phyloP scores from a whole-genome alignment of 1,284 basidiomycete genomes.

The Erythrobasidium hasegawianum region DNA sequence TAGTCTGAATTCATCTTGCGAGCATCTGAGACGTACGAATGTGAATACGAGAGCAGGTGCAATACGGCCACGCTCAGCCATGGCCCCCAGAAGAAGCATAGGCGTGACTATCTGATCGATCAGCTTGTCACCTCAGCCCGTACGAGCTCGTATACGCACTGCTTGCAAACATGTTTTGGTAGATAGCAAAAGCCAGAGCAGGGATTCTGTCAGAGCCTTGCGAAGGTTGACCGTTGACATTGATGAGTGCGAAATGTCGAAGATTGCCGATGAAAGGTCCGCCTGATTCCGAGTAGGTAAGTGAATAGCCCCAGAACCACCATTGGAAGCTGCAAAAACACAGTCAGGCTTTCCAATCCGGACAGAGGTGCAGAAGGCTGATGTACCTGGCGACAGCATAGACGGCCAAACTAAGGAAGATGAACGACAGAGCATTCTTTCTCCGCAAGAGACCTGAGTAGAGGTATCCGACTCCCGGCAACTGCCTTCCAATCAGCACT shows the following conservation, averaged over 20 bases:
- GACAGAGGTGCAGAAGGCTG: too few relatives aligned
- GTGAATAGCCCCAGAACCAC: slow-evolving; percentile 47
- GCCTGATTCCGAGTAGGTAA: slow-evolving; percentile 56
- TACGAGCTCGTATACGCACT: slow-evolving; percentile 55
- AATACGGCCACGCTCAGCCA: slow-evolving; percentile 82
- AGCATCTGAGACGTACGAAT: slow-evolving; percentile 53
- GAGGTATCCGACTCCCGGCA: slow-evolving; percentile 72
- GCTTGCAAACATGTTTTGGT: slow-evolving; percentile 85
- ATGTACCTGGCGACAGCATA: slow-evolving; percentile 62
- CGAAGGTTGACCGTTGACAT: slow-evolving; percentile 66
- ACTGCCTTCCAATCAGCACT: slow-evolving; percentile 39
- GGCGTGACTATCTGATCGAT: slow-evolving; percentile 17
- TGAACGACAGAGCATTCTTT: slow-evolving; percentile 91
- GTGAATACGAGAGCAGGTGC: slow-evolving; percentile 82
- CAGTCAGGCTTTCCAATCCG: too few relatives aligned
- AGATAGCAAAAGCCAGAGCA: slow-evolving; percentile 73
- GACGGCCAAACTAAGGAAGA: slow-evolving; percentile 75
- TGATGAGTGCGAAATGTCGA: slow-evolving; percentile 55
- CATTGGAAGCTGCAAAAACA: slow-evolving; percentile 54
- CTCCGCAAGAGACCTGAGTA: slow-evolving; percentile 76
- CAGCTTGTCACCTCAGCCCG: too few relatives aligned
- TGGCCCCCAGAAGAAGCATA: slow-evolving; percentile 67
- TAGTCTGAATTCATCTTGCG: background rate
- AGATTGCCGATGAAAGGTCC: slow-evolving; percentile 69
- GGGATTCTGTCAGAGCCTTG: slow-evolving; percentile 56